phyloP scores from a whole-genome alignment of 139 green algal genomes.

The Tetratostichococcus sp. region DNA sequence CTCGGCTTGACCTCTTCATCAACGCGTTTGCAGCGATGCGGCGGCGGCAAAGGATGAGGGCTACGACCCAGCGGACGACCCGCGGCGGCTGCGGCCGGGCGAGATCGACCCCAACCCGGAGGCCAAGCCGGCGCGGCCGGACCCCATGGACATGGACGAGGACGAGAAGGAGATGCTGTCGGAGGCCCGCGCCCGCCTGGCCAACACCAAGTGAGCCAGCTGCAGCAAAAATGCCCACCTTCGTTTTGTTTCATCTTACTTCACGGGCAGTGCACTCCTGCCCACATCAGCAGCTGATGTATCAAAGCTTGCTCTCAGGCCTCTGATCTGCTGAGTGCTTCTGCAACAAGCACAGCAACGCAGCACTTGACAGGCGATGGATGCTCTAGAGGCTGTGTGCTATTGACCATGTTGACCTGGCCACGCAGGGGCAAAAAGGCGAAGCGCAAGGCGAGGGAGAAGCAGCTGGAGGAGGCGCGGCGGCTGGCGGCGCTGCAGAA shows the following conservation, averaged over 20 bases:
- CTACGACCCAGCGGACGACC: slow-evolving; percentile 90
- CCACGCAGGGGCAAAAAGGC: slow-evolving; percentile 99
- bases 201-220: slow-evolving; percentile 81
- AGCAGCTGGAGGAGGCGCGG: slow-evolving; percentile 95
- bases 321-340: no score
- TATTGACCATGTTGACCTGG: no score
- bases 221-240: no score
- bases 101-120: slow-evolving; percentile 99
- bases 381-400: no score
- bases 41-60: slow-evolving; percentile 72
- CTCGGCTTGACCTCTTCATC: not conserved
- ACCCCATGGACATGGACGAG: slow-evolving; percentile 98
- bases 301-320: no score
- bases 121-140: slow-evolving; percentile 87
- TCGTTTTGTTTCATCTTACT: no score
- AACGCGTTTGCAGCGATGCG: slow-evolving; percentile 48
- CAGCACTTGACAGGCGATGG: not conserved
- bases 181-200: slow-evolving; percentile 91
- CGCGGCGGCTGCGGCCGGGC: slow-evolving; percentile 84
- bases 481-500: slow-evolving; percentile 94
- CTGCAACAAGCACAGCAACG: no score
- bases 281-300: no score
- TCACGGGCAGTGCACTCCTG: no score
- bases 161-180: slow-evolving; percentile 99
- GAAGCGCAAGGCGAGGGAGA: slow-evolving; percentile 97